A percentile compares a stretch with the other conserved stretches of the same genome.
Evolutionary conservation across 495 filamentous ascomycete genomes (phyloP).

Genomic region (Pyrenopolyporus hunteri): DNA sequence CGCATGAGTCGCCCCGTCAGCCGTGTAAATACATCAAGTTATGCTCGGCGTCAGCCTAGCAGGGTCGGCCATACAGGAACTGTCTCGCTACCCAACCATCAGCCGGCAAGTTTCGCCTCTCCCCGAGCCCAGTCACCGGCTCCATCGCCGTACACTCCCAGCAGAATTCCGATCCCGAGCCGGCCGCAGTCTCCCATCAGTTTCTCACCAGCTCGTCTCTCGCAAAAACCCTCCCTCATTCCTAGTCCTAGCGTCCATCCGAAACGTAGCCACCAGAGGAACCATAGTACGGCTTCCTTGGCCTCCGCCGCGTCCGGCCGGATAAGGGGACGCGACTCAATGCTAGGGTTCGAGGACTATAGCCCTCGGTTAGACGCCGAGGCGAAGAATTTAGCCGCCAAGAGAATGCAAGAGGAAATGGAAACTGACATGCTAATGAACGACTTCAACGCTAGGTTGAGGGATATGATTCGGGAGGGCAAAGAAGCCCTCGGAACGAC

Average conservation of each 20-base stretch:
- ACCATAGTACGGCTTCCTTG: slow-evolving; percentile 43
- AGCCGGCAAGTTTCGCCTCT: slow-evolving; percentile 61
- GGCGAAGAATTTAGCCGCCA: slow-evolving; percentile 69
- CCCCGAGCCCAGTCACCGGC: slow-evolving; percentile 46
- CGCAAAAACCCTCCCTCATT: slow-evolving; percentile 40
- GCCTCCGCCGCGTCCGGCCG: slow-evolving; percentile 32
- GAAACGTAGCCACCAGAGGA: slow-evolving; percentile 44
- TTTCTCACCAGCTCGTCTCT: slow-evolving; percentile 25
- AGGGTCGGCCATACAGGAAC: slow-evolving; percentile 57
- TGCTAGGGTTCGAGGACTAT: slow-evolving; percentile 41
- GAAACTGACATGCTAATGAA: slow-evolving; percentile 80
- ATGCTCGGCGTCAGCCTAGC: slow-evolving; percentile 36
- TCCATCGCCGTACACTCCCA: slow-evolving; percentile 39
- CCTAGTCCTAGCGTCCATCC: slow-evolving; percentile 36
- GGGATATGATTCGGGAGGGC: slow-evolving; percentile 86
- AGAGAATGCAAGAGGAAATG: slow-evolving; percentile 70
- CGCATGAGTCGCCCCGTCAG: slow-evolving; percentile 50
- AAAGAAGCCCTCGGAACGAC: slow-evolving; percentile 84
- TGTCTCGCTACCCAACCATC: slow-evolving; percentile 44
- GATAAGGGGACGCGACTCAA: slow-evolving; percentile 31
- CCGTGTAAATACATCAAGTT: slow-evolving; percentile 40
- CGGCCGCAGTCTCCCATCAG: slow-evolving; percentile 34
- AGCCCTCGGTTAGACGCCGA: slow-evolving; percentile 60
- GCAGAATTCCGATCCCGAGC: slow-evolving; percentile 48
- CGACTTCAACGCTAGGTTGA: slow-evolving; percentile 76